Base-by-base conservation (phyloP, 1,139 yeast species). In the Zhuliangozyma blackwelliae region DNA sequence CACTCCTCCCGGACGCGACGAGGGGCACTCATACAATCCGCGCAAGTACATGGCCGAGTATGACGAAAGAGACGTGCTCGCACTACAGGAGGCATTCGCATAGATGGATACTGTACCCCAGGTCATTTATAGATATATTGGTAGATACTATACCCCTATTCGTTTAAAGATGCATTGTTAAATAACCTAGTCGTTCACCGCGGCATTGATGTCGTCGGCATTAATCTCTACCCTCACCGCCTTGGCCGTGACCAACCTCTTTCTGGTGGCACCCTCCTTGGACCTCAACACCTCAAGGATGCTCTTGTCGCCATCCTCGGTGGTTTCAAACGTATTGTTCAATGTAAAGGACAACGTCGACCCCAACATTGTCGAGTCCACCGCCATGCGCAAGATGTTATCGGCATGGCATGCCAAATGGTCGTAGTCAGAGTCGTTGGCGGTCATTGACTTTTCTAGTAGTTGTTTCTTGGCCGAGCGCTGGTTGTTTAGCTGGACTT, bases 351-450 rank as follows among this genome's bases (percentile, higher is more conserved):
- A 60, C 26, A 50, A 51, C 8, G 65, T 59, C 0, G 74, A 67
- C 1, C 73, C 73, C 36, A 69, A 54, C 68, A 70, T 65, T 2
- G 76, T 70, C 20, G 75, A 63, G 40, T 70, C 76, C 32, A 70
- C 69, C 2, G 76, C 76, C 75, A 70, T 68, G 27, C 72, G 56
- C 61, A 70, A 57, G 40, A 70, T 70, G 35, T 67, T 67, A 37
- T 68, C 71, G 2, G 75, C 75, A 45, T 70, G 76, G 40, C 75
- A 70, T 9, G 76, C 76, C 44, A 70, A 61, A 29, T 63, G 62
- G 44, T 70, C 75, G 33, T 57, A 59, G 29, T 59, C 65, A 1
- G 61, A 53, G 13, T 54, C 57, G 21, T 56, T 64, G 6, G 33
- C 48, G 4, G 45, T 48, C 12, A 41, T 39, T 13, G 37, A 28